Base-by-base conservation (phyloP, 352 stramenopile species). In the Peronospora belbahrii region DNA sequence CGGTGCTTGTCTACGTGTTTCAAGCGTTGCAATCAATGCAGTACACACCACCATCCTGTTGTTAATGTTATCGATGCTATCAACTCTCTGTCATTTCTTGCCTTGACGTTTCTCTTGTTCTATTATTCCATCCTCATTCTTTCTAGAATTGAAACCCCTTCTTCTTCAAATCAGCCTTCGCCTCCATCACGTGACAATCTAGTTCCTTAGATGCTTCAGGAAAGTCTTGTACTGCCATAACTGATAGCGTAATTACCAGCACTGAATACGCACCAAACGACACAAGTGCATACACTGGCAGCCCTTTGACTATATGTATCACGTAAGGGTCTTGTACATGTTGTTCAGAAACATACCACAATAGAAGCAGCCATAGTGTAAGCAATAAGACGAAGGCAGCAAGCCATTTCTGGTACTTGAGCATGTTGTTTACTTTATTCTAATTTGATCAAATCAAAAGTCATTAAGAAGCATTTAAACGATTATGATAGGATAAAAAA, bases 331-430 rank as follows among this genome's bases (percentile, higher is more conserved):
- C 65, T 7, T 30, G 48, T 10, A 69, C 43, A n/a, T n/a, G 0
- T 45, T 45, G 5, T 63, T n/a, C 52, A 11, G 56, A 41, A 23
- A 62, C 67, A 30, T 73, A 77, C 37, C 62, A 51, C 40, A 78
- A 59, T 36, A 83, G 59, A 32, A 76, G 24, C 30, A 82, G 52
- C 76, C 76, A 88, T 30, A 76, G 44, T 32, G 59, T 45, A 11
- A 85, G 54, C 43, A 80, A 52, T 15, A 69, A 45, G 24, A 73
- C 53, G 40, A 83, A 67, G 1, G 59, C 63, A 25, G 27, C 44
- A 24, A 88, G 56, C 73, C 76, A 85, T 62, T 77, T 84, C 57
- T 85, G 76, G 65, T 85, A 88, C 67, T 85, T 88, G 39, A 88
- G 74, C 71, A 85, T 88, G 7, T 14, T 34, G 36, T 39, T 22